A percentile compares a stretch with the other conserved stretches of the same genome.
These are phyloP conservation scores for Termitomyces sp. DNA, from an alignment of 768 basidiomycete species.

Conservation along the genomic window DNA sequence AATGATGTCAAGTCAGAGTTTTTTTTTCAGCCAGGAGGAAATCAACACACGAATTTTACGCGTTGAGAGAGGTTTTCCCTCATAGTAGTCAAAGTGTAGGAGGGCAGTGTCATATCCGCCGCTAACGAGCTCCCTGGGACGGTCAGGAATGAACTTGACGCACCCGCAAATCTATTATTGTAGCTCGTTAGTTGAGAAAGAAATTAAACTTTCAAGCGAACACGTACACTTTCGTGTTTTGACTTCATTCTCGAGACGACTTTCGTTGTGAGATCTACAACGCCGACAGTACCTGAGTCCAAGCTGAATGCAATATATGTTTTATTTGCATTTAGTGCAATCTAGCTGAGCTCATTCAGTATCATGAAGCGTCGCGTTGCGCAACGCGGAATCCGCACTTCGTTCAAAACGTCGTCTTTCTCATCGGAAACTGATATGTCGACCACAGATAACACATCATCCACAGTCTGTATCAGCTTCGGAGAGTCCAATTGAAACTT, in stretches of 20 bases:
- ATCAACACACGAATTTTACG: constrained; percentile 49
- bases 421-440: constrained; percentile 35
- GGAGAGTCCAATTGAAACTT: constrained; percentile 38
- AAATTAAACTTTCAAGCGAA: not conserved
- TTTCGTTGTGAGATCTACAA: constrained; percentile 51
- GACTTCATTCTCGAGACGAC: constrained; percentile 51
- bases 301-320: constrained; percentile 61
- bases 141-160: constrained; percentile 65
- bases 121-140: constrained; percentile 68
- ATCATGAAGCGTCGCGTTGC: not conserved
- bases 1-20: constrained; percentile 1
- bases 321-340: constrained; percentile 52
- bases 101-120: constrained; percentile 71
- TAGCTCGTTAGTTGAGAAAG: not conserved
- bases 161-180: constrained; percentile 60
- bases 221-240: constrained; percentile 57
- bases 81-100: constrained; percentile 61
- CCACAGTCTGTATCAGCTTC: constrained; percentile 47
- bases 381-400: constrained; percentile 38
- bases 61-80: constrained; percentile 52
- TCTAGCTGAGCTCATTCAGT: constrained; percentile 45
- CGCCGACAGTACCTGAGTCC: constrained; percentile 66
- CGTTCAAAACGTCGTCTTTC: constrained; percentile 59
- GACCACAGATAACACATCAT: constrained; percentile 44
- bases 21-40: not conserved